These are phyloP conservation scores for Zelopaecilomyces penicillatus DNA, from an alignment of 2,329 filamentous ascomycete species.

Conservation along the genomic window DNA sequence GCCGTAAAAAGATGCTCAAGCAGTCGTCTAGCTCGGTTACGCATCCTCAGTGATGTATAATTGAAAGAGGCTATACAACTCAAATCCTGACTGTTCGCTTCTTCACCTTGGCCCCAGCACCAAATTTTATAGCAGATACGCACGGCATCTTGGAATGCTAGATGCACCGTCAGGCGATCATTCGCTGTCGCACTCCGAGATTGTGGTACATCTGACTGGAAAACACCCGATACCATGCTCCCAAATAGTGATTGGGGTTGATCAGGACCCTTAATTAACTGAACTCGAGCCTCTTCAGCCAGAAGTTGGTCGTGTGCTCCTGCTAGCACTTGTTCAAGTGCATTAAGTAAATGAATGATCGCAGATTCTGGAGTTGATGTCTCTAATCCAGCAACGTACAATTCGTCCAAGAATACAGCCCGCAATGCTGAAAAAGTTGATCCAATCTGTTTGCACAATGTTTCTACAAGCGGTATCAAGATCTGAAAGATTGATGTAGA, in stretches of 20 bases:
- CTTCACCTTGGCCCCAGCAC: slow-evolving; percentile 73
- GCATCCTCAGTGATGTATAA: slow-evolving; percentile 84
- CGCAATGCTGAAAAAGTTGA: slow-evolving; percentile 64
- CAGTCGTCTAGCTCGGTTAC: slow-evolving; percentile 78
- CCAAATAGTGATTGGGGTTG: slow-evolving; percentile 84
- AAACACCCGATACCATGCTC: slow-evolving; percentile 88
- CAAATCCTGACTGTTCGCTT: slow-evolving; percentile 51
- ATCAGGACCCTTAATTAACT: slow-evolving; percentile 67
- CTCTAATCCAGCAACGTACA: slow-evolving; percentile 13
- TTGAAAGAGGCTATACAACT: slow-evolving; percentile 73
- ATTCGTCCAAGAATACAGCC: slow-evolving; percentile 44
- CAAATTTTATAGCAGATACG: slow-evolving; percentile 89
- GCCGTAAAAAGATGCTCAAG: slow-evolving; percentile 89
- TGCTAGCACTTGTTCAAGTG: slow-evolving; percentile 82
- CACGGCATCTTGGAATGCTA: slow-evolving; percentile 96
- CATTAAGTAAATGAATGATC: slow-evolving; percentile 80
- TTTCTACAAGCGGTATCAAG: slow-evolving; percentile 82
- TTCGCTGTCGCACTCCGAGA: slow-evolving; percentile 83
- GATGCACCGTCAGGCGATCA: slow-evolving; percentile 80
- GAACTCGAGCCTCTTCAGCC: slow-evolving; percentile 62
- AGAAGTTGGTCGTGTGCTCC: slow-evolving; percentile 76
- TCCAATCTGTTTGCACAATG: slow-evolving; percentile 71
- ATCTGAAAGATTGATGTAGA: slow-evolving; percentile 80
- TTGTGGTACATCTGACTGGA: slow-evolving; percentile 68
- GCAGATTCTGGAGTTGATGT: slow-evolving; percentile 54